Percentiles rank a stretch among this genome's conserved stretches.
Evolutionary conservation across 2,329 filamentous ascomycete species (phyloP).

Genomic region (Exophiala xenobiotica): DNA sequence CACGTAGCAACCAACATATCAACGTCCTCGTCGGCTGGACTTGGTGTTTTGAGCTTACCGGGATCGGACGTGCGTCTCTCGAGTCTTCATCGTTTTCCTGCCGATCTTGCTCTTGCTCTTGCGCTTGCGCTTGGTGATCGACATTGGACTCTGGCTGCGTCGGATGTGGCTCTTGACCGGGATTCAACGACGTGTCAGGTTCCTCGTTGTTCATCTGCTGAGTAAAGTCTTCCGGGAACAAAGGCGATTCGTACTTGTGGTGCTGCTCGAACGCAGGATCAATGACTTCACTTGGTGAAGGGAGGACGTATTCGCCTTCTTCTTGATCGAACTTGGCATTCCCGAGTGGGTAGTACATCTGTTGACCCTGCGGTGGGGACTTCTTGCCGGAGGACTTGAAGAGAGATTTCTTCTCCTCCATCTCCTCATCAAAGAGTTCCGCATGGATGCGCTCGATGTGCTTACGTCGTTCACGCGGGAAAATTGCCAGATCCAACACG

Average conservation of each 20-base stretch:
- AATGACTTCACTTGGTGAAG: conserved; percentile 23
- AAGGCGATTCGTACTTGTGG: background rate
- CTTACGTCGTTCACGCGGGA: conserved; percentile 29
- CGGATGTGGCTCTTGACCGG: background rate
- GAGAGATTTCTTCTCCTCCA: conserved; percentile 8
- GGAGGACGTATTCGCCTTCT: conserved; percentile 31
- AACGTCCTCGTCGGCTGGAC: conserved; percentile 22
- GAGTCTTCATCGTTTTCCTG: background rate
- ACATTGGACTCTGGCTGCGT: no score
- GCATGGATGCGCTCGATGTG: conserved; percentile 29
- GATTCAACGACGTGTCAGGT: background rate
- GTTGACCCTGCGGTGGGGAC: conserved; percentile 10
- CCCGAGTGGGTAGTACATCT: conserved; percentile 27
- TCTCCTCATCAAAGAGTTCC: conserved; percentile 29
- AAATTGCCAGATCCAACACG: conserved; percentile 29
- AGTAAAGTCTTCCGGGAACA: background rate
- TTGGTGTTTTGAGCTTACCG: conserved; percentile 16
- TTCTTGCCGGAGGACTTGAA: conserved; percentile 1
- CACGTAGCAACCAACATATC: conserved; percentile 30
- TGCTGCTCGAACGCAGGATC: conserved; percentile 13
- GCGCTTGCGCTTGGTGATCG: no score
- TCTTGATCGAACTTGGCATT: conserved; percentile 26
- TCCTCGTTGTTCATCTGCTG: background rate
- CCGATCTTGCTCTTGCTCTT: conserved; percentile 4
- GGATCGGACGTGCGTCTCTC: background rate